Conservation (phyloP, 192 early-diverging fungal genomes). For the Entomortierella chlamydospora region DNA sequence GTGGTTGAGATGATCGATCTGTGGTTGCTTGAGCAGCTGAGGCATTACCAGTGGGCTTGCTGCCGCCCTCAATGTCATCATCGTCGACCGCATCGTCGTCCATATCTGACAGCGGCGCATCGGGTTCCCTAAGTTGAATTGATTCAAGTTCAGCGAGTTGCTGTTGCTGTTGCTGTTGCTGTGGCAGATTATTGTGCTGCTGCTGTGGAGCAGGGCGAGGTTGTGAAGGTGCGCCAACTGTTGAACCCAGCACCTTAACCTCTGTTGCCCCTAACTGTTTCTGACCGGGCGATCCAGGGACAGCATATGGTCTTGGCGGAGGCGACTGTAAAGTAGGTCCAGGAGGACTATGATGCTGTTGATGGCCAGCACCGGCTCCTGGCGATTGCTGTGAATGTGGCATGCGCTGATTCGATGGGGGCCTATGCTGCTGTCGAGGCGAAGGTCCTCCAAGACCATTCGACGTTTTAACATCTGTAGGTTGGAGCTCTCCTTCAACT, state of each 20-base stretch:
- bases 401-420: conserved; percentile 7
- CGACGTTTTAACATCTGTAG: not conserved
- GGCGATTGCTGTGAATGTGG: conserved; percentile 12
- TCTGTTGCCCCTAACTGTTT: conserved; percentile 16
- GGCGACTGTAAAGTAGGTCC: conserved; percentile 4
- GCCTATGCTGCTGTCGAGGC: conserved; percentile 14
- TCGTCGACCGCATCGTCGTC: conserved; percentile 18
- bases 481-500: not conserved
- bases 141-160: not conserved
- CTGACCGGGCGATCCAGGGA: conserved; percentile 29
- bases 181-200: not conserved
- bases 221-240: not conserved
- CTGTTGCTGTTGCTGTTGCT: not conserved
- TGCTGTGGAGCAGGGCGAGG: conserved; percentile 5
- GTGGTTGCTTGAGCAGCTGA: not conserved
- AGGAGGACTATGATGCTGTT: conserved; percentile 9
- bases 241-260: not conserved
- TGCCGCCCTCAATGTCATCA: conserved; percentile 45
- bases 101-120: conserved; percentile 25
- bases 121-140: conserved; percentile 18
- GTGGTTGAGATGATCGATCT: conserved; percentile 10
- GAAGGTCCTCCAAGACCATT: conserved; percentile 11
- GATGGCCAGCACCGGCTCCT: conserved; percentile 22
- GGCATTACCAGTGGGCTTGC: not conserved
- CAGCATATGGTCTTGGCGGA: conserved; percentile 9